Evolutionary conservation across 768 basidiomycete genomes (phyloP), one percentile per base, ranked within the genome.

Genomic region (Chalciporus chontae): DNA sequence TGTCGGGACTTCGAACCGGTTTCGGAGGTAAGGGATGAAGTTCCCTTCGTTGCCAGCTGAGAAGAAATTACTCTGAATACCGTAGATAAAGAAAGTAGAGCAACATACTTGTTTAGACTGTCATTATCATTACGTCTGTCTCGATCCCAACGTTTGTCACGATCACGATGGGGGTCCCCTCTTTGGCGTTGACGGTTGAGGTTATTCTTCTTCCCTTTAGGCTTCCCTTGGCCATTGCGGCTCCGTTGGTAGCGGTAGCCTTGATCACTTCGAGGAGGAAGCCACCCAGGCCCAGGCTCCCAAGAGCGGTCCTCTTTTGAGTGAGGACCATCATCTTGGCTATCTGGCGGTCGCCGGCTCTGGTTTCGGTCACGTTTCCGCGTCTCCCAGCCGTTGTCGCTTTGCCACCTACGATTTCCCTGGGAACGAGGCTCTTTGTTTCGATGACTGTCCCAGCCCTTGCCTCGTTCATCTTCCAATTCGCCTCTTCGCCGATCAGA

Each of bases 251-350:
- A 64, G 43, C 75, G 73, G 47, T 79, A 67, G 24, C 60, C 55
- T 18, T 70, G 71, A 21, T 66, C 69, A 32, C 75, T 57, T 32
- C 62, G 73, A 44, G 77, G 64, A 44, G 77, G 64, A 51, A 83
- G 77, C 86, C 86, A 88, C 5, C 77, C 75, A 21, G 83, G 77
- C 32, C 83, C 83, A 50, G 86, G 85, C 56, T 86, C 84, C 86
- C 86, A 88, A 50, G 80, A 70, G 43, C 86, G 78, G 45, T 84
- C 80, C 61, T 78, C 77, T 40, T 60, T 67, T 2, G 50, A 31
- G 27, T 29, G 18, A 21, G 58, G 37, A 11, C 49, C 53, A 2
- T 65, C 64, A 11, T 64, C 62, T 56, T 60, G 63, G 4, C 40
- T 54, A n/a, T 65, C 56, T 40, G 61, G 58, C 55, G 51, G 72